Base-by-base conservation (phyloP, 148 eudicot species). In the Rhododendron vialii region DNA sequence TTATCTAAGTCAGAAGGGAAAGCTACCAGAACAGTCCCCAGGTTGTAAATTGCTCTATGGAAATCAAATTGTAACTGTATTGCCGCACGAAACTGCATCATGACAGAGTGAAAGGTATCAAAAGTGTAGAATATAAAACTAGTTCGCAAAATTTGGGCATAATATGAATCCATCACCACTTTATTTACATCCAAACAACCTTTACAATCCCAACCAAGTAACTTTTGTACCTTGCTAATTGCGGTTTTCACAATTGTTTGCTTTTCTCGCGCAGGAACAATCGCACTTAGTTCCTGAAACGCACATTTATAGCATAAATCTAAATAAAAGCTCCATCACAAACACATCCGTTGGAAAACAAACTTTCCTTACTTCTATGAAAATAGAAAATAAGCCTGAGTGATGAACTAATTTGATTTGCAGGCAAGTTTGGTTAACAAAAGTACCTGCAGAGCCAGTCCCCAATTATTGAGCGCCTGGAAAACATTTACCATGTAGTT, bases 391-490 rank as follows among this genome's bases (percentile, higher is more conserved):
- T 20, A 69, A 71, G 4, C 26, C 26, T 83, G 55, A 61, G 30
- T n/a, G 76, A 45, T 74, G 24, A 28, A 20, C 71, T 55, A 47
- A 82, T 53, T 48, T 84, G 38, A 43, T 48, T 83, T 30, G 59
- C 28, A 24, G n/a, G 82, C 45, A 51, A 87, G 41, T n/a, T 20
- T 50, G 17, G 15, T 67, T 22, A 67, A 47, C 33, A 36, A 59
- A 67, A 51, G 83, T 90, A 95, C 99, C 98, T 97, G 99, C 87
- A 97, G 90, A 80, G 99, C 99, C 87, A 96, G 97, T 80, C 99
- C 99, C 99, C 98, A 96, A 89, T 97, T 97, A 91, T 97, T 97
- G 65, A 97, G 98, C 55, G 98, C 99, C 98, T 97, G 93, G 69
- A 90, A 91, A 43, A 81, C 33, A 78, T 82, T 88, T 81, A 86